Conservation (phyloP, 768 basidiomycete genomes). For the Chlorophyllum brunneum region DNA sequence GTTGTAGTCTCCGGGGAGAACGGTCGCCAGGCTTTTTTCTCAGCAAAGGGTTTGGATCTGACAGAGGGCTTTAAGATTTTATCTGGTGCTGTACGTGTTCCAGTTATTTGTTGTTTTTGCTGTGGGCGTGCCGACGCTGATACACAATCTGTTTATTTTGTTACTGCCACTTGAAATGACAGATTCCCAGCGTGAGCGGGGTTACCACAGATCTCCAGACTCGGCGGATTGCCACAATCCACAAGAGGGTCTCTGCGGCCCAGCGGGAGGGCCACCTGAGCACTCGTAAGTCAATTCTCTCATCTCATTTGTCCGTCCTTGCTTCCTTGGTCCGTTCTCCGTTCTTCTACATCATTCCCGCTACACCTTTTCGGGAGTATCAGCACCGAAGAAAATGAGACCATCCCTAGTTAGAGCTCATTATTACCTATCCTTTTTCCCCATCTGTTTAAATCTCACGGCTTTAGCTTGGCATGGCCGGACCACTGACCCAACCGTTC, state of each 20-base stretch:
- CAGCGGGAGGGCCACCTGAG: slow-evolving; percentile 61
- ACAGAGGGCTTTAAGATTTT: slow-evolving; percentile 78
- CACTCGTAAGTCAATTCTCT: slow-evolving; percentile 42
- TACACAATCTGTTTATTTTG: slow-evolving; percentile 15
- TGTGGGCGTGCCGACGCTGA: not conserved
- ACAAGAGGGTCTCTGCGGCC: slow-evolving; percentile 63
- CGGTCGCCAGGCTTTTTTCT: slow-evolving; percentile 66
- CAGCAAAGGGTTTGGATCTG: slow-evolving; percentile 66
- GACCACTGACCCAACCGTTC: not conserved
- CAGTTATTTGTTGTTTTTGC: not conserved
- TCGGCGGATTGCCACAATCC: slow-evolving; percentile 58
- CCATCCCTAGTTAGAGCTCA: not conserved
- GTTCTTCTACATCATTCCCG: not conserved
- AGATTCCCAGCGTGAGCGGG: slow-evolving; percentile 77
- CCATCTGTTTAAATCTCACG: not conserved
- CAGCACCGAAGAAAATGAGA: slow-evolving; percentile 6
- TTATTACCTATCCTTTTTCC: not conserved
- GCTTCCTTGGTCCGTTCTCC: not conserved
- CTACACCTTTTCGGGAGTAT: not conserved
- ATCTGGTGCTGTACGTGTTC: slow-evolving; percentile 64
- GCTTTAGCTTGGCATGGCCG: not conserved
- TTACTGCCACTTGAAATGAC: slow-evolving; percentile 17
- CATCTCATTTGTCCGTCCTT: not conserved
- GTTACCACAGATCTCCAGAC: slow-evolving; percentile 69
- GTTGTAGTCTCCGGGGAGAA: slow-evolving; percentile 74